These are phyloP conservation scores for Pigoraptor vietnamica DNA, from an alignment of 78 protist species.

Conservation along the genomic window DNA sequence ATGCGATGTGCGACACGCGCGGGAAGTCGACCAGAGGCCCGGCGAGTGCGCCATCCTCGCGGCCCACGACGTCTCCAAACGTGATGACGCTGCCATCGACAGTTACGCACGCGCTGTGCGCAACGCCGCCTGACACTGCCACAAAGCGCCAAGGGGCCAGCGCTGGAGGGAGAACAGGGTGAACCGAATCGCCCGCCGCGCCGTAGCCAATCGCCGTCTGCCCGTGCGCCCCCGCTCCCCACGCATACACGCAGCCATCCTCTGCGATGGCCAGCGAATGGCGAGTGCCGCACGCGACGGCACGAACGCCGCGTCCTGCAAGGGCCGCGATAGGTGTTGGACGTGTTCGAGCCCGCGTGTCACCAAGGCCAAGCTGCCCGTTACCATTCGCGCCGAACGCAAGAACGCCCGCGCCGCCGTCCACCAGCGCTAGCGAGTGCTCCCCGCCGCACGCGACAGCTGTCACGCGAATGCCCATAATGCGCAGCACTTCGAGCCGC, in stretches of 20 bases:
- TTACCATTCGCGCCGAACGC: conserved; percentile 15
- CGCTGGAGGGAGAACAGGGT: not conserved
- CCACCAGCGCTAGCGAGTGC: conserved; percentile 10
- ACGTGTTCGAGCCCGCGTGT: not conserved
- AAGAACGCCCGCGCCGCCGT: not conserved
- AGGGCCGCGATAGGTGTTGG: not conserved
- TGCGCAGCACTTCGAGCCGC: not conserved
- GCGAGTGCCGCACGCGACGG: not conserved
- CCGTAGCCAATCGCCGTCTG: conserved; percentile 25
- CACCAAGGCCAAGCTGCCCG: conserved; percentile 42
- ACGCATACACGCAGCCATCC: conserved; percentile 6
- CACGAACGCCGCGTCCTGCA: not conserved
- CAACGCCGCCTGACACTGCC: not conserved
- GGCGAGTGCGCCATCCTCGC: not conserved
- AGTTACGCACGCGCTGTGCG: not conserved
- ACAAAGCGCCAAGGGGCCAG: not conserved
- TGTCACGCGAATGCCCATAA: not conserved
- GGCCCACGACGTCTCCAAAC: not conserved
- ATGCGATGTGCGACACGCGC: not conserved
- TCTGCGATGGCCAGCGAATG: conserved; percentile 1
- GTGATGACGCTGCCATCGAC: not conserved
- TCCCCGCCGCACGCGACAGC: not conserved
- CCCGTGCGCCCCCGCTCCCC: conserved; percentile 27
- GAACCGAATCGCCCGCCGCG: not conserved
- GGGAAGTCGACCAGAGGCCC: not conserved